A percentile compares a stretch with the other conserved stretches of the same genome.
These are phyloP conservation scores for Quercus mongolica DNA, from an alignment of 306 rosid species.

Conservation along the genomic window DNA sequence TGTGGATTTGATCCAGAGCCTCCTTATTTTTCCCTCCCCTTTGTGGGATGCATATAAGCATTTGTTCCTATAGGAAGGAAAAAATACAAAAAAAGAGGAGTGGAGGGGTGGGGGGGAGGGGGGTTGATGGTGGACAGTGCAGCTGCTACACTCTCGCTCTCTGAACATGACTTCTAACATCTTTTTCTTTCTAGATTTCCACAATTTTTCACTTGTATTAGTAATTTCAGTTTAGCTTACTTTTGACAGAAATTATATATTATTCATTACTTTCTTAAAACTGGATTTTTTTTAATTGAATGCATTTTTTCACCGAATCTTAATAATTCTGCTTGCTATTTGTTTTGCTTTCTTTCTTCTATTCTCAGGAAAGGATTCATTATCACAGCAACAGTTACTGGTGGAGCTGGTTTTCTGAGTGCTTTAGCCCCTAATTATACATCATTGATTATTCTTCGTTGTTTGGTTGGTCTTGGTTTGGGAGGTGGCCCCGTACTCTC, in stretches of 20 bases:
- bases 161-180: background rate
- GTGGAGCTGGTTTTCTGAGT: conserved; percentile 77
- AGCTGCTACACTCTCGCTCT: background rate
- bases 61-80: background rate
- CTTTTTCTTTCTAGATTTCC: background rate
- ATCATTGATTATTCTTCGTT: conserved; percentile 56
- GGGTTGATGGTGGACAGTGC: background rate
- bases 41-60: background rate
- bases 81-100: background rate
- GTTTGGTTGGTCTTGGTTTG: conserved; percentile 89
- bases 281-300: background rate
- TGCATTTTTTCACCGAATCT: background rate
- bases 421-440: conserved; percentile 75
- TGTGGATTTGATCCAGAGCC: too few species aligned
- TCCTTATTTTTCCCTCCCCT: background rate
- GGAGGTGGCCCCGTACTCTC: conserved; percentile 95
- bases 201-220: background rate
- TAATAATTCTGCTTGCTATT: conserved; percentile 16
- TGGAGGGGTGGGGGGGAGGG: background rate
- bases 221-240: background rate
- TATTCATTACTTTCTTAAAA: background rate
- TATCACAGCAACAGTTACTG: conserved; percentile 74
- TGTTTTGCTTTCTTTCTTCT: conserved; percentile 10
- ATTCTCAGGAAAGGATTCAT: conserved; percentile 85
- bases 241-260: background rate